A percentile compares a stretch with the other conserved stretches of the same genome.
phyloP scores from a whole-genome alignment of 179 eudicot genomes.

The Beta lomatogona region DNA sequence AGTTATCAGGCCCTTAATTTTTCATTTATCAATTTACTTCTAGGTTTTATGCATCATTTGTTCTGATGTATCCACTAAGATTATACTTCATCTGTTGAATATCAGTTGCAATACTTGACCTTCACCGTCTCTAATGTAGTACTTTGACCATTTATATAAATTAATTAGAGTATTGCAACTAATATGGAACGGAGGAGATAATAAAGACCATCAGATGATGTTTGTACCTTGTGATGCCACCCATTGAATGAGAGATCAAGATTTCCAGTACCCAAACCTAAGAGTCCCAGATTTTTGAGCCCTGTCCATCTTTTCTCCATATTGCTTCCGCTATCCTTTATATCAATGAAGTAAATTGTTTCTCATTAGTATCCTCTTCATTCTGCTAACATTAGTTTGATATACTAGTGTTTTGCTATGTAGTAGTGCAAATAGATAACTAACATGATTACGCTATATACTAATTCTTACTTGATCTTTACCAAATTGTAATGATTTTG shows the following conservation, averaged over 20 bases:
- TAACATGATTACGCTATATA: background rate
- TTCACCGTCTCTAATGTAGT: too few species aligned
- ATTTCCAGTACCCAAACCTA: conserved; percentile 73
- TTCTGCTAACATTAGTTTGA: background rate
- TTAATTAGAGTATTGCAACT: too few species aligned
- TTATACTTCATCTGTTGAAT: too few species aligned
- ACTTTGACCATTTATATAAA: too few species aligned
- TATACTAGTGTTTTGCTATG: background rate
- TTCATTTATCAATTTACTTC: background rate
- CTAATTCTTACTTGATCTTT: background rate
- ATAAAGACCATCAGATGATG: background rate
- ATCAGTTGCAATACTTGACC: too few species aligned
- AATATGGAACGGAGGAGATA: too few species aligned
- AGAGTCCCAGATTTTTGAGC: conserved; percentile 48
- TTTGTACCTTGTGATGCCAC: conserved; percentile 70
- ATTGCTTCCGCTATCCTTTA: conserved; percentile 81
- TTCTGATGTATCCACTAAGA: background rate
- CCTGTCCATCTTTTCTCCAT: conserved; percentile 84
- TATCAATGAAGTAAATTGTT: background rate
- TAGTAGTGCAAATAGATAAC: background rate
- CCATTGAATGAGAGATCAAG: conserved; percentile 64
- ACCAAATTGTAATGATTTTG: background rate
- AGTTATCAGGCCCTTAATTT: background rate
- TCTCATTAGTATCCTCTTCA: background rate
- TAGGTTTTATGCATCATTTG: background rate